Evolutionary conservation across 129 eudicot genomes (phyloP).

Genomic region (Sambucus nigra): DNA sequence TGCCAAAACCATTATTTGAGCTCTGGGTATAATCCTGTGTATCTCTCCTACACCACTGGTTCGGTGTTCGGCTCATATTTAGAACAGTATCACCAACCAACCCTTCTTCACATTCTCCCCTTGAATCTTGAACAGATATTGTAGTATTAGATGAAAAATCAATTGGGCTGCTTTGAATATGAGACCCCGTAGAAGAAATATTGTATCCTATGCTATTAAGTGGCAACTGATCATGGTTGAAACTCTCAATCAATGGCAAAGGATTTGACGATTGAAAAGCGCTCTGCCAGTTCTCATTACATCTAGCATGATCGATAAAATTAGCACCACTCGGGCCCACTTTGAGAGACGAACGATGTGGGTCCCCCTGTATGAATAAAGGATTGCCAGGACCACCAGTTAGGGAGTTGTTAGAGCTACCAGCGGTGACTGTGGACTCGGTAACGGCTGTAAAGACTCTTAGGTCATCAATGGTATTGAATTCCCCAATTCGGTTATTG

Average conservation of each 20-base stretch:
- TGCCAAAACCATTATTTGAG: constrained; percentile 30
- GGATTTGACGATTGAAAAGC: constrained; percentile 30
- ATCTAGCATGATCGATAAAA: constrained; percentile 28
- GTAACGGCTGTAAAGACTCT: constrained; percentile 26
- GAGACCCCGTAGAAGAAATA: constrained; percentile 28
- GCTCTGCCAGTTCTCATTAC: constrained; percentile 32
- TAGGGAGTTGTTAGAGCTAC: constrained; percentile 21
- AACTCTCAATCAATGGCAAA: constrained; percentile 27
- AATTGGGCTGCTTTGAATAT: constrained; percentile 20
- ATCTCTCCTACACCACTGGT: constrained; percentile 37
- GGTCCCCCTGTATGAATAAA: constrained; percentile 20
- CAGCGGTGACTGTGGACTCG: constrained; percentile 20
- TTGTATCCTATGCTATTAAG: constrained; percentile 28
- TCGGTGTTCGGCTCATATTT: constrained; percentile 32
- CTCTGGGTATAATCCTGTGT: constrained; percentile 33
- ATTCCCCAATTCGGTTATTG: constrained; percentile 25
- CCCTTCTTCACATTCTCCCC: constrained; percentile 33
- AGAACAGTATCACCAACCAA: constrained; percentile 32
- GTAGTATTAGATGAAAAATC: constrained; percentile 38
- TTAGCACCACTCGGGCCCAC: constrained; percentile 25
- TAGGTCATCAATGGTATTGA: constrained; percentile 36
- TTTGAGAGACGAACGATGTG: constrained; percentile 21
- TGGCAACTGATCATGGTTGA: constrained; percentile 32
- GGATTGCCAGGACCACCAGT: constrained; percentile 17
- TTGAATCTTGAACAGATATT: constrained; percentile 35